These are phyloP conservation scores for Talaromyces sp. DNA, from an alignment of 2,329 filamentous ascomycete species.

Conservation along the genomic window DNA sequence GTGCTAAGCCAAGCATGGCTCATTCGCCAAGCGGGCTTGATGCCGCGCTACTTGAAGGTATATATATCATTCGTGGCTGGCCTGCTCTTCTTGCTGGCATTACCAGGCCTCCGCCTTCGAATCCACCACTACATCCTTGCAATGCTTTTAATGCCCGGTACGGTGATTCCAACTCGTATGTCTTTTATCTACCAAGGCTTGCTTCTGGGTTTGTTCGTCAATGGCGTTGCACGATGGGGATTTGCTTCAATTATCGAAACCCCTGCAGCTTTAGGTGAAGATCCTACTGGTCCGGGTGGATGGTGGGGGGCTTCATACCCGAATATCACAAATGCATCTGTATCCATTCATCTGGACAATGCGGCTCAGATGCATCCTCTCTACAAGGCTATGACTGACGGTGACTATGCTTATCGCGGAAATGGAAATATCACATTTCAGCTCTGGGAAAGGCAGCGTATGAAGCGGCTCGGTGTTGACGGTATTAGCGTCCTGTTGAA, in stretches of 20 bases:
- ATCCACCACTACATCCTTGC: conserved; percentile 95
- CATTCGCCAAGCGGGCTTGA: conserved; percentile 77
- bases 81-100: conserved; percentile 66
- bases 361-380: conserved; percentile 9
- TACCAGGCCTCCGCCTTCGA: conserved; percentile 75
- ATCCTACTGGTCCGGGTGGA: conserved; percentile 44
- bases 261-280: conserved; percentile 59
- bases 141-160: conserved; percentile 81
- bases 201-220: conserved; percentile 85
- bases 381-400: conserved; percentile 3
- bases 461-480: conserved; percentile 45
- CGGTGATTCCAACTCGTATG: conserved; percentile 80
- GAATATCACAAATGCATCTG: conserved; percentile 52
- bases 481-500: conserved; percentile 60
- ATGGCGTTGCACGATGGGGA: conserved; percentile 89
- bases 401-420: conserved; percentile 29
- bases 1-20: conserved; percentile 74
- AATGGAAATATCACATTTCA: conserved; percentile 47
- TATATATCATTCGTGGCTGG: conserved; percentile 65
- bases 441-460: conserved; percentile 41
- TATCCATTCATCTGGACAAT: conserved; percentile 43
- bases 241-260: conserved; percentile 89
- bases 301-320: conserved; percentile 44
- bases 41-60: conserved; percentile 71
- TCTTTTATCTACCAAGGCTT: conserved; percentile 85